Evolutionary conservation across 768 basidiomycete genomes (phyloP), one percentile per base, ranked within the genome.

Genomic region (Tulasnella sp.): DNA sequence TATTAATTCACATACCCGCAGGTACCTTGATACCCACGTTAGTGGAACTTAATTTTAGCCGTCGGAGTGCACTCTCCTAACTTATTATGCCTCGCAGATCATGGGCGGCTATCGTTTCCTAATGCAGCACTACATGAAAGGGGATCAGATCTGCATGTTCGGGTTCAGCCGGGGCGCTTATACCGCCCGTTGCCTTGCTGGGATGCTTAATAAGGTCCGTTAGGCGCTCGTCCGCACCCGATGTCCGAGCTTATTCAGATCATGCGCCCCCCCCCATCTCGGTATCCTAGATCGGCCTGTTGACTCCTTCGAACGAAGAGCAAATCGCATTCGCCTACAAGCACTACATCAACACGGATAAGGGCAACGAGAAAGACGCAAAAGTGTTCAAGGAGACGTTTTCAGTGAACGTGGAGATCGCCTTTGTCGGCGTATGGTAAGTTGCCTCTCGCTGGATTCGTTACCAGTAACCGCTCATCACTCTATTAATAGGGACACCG

Each of bases 1-100:
- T 40, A 15, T 42, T 74, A 16, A 72, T 46, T 20, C 29, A 44
- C 18, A 61, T 73, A 74, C n/a, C 18, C 29, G 57, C 48, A 37
- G 37, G 37, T 78, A 55, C 77, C 85, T 93, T 10, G 83, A 91
- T 76, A 88, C 89, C 0, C 92, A 93, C 82, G 91, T 93, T 18
- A 26, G 48, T 18, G 48, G 9, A 18, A 61, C 70, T 29, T 32
- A 37, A 1, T 10, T 3, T 26, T 44, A 6, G 20, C 35, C 16
- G 13, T 42, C 16, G 44, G 1, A 20, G 7, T 23, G 26, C 32
- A 77, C 23, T 26, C 29, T 11, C 7, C 32, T 37, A 18, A 11
- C 6, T 71, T 67, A 11, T 11, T 44, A 2, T 13, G 9, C 20
- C 29, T 1, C 32, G 23, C n/a, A 80, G 80, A 77, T 80, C 71